phyloP scores from a whole-genome alignment of 2,329 filamentous ascomycete species.

The Ophiocordyceps camponoti-leonardi region DNA sequence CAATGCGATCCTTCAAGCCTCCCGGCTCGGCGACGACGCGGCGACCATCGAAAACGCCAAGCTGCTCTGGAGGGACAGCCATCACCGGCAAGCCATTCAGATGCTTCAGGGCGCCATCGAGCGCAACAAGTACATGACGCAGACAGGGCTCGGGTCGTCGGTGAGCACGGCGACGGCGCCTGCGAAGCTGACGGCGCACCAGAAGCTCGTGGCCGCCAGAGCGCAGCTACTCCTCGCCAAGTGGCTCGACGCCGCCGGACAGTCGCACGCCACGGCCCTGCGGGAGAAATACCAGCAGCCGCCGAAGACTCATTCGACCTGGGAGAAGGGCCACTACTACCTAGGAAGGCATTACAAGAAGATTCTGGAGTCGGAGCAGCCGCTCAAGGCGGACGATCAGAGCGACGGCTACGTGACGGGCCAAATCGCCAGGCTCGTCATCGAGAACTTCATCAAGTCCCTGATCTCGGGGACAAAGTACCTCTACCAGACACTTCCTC shows the following conservation, averaged over 20 bases:
- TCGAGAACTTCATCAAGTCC: slow-evolving; percentile 84
- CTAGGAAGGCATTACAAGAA: slow-evolving; percentile 96
- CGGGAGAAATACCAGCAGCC: slow-evolving; percentile 72
- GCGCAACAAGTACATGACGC: slow-evolving; percentile 53
- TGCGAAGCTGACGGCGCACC: slow-evolving; percentile 25
- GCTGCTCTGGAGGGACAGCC: slow-evolving; percentile 81
- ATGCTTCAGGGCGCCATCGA: slow-evolving; percentile 74
- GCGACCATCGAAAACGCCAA: slow-evolving; percentile 90
- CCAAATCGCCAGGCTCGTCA: slow-evolving; percentile 72
- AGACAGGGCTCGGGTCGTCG: slow-evolving; percentile 21
- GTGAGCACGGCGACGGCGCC: slow-evolving; percentile 16
- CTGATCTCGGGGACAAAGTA: slow-evolving; percentile 86
- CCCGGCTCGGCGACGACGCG: slow-evolving; percentile 65
- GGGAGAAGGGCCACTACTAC: slow-evolving; percentile 97
- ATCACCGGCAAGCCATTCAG: slow-evolving; percentile 89
- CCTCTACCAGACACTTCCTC: slow-evolving; percentile 83
- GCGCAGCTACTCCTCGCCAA: slow-evolving; percentile 84
- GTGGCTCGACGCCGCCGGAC: slow-evolving; percentile 90
- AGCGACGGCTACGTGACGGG: slow-evolving; percentile 61
- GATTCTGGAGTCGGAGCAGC: slow-evolving; percentile 74
- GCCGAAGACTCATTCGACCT: slow-evolving; percentile 49
- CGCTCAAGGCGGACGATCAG: slow-evolving; percentile 59
- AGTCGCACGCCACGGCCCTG: slow-evolving; percentile 69
- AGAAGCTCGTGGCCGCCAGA: slow-evolving; percentile 49
- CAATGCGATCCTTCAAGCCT: slow-evolving; percentile 81